These are phyloP conservation scores for Venturiaceae sp. DNA, from an alignment of 2,329 filamentous ascomycete species.

Conservation along the genomic window DNA sequence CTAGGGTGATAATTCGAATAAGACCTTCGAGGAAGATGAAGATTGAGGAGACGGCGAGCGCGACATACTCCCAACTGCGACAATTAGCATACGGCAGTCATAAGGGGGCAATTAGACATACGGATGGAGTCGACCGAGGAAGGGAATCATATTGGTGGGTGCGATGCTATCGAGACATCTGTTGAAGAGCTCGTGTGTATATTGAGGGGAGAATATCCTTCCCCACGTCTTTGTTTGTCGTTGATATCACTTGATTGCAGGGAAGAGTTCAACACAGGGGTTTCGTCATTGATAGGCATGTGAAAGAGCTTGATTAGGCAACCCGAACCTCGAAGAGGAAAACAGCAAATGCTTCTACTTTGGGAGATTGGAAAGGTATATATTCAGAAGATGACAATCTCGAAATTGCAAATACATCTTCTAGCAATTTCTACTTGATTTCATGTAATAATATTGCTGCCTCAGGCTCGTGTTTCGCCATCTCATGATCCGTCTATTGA, in stretches of 20 bases:
- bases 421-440: too few species aligned
- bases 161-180: not conserved
- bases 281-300: not conserved
- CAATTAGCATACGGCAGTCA: not conserved
- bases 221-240: not conserved
- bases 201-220: not conserved
- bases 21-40: conserved; percentile 75
- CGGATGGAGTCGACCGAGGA: conserved; percentile 49
- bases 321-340: too few species aligned
- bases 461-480: not conserved
- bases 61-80: conserved; percentile 63
- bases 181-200: not conserved
- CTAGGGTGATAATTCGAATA: conserved; percentile 77
- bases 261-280: not conserved
- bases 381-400: too few species aligned
- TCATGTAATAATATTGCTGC: not conserved
- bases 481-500: too few species aligned
- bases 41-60: conserved; percentile 72
- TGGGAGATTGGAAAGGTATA: too few species aligned
- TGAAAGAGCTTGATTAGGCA: not conserved
- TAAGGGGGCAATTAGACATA: not conserved
- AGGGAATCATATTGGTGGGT: conserved; percentile 44
- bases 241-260: not conserved
- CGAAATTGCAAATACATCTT: too few species aligned
- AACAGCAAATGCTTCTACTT: too few species aligned